phyloP scores from a whole-genome alignment of 1,284 basidiomycete genomes.

The Puccinia sorghi region DNA sequence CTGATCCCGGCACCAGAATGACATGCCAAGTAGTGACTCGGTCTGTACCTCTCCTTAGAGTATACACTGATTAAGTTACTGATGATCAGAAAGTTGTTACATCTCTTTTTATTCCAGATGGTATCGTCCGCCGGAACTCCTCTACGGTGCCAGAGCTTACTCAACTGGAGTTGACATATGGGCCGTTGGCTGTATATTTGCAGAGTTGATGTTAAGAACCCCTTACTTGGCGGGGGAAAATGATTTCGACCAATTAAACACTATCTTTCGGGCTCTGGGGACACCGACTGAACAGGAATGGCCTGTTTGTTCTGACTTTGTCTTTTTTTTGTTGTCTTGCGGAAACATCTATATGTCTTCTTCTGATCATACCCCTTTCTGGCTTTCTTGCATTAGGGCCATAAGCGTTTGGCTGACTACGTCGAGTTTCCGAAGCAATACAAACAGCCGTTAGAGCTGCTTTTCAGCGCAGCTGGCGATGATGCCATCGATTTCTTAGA shows the following conservation, averaged over 20 bases:
- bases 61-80: neutral
- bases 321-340: neutral
- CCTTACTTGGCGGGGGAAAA: slow-evolving; percentile 90
- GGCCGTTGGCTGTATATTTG: slow-evolving; percentile 94
- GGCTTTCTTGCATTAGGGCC: slow-evolving; percentile 65
- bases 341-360: neutral
- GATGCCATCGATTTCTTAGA: slow-evolving; percentile 82
- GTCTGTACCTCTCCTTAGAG: slow-evolving; percentile 59
- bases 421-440: slow-evolving; percentile 78
- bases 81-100: neutral
- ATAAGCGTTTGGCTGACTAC: slow-evolving; percentile 85
- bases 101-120: slow-evolving; percentile 66
- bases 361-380: neutral
- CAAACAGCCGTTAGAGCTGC: slow-evolving; percentile 74
- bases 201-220: slow-evolving; percentile 89
- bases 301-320: slow-evolving; percentile 66
- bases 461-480: slow-evolving; percentile 85
- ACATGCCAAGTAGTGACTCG: slow-evolving; percentile 96
- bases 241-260: slow-evolving; percentile 94
- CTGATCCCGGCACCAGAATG: slow-evolving; percentile 91
- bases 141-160: slow-evolving; percentile 85
- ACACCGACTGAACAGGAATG: slow-evolving; percentile 95
- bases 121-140: slow-evolving; percentile 93
- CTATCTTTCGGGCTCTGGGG: slow-evolving; percentile 88
- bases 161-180: slow-evolving; percentile 85